Percentiles rank a stretch among this genome's conserved stretches.
Conservation (phyloP, 2,329 filamentous ascomycete species). For the Sphaerostilbella broomeana region DNA sequence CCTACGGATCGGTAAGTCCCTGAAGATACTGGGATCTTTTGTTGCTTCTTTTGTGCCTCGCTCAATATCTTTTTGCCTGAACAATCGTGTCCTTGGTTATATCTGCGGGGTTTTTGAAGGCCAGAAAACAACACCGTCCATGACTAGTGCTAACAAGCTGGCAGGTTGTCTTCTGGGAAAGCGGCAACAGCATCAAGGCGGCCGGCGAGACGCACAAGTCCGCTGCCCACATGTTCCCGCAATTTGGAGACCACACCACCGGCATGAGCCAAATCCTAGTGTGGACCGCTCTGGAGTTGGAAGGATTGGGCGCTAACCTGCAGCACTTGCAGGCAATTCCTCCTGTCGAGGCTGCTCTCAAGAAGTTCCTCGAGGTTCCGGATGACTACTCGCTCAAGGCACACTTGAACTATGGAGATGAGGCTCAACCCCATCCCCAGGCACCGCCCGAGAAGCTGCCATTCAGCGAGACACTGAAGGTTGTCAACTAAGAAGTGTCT, state of each 20-base stretch:
- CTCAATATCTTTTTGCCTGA: neutral
- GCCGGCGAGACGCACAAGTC: constrained; percentile 62
- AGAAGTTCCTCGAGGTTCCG: constrained; percentile 3
- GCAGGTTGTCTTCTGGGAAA: constrained; percentile 76
- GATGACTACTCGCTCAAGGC: constrained; percentile 5
- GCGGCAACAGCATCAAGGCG: constrained; percentile 57
- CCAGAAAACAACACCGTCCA: too few species aligned
- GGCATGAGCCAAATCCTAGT: constrained; percentile 73
- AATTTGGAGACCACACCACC: constrained; percentile 68
- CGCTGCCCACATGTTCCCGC: constrained; percentile 73
- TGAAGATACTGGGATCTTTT: neutral
- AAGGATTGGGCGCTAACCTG: constrained; percentile 80
- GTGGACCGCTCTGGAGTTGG: constrained; percentile 77
- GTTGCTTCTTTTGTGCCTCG: neutral
- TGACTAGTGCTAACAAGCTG: neutral
- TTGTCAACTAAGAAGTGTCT: neutral
- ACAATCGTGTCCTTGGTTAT: too few species aligned
- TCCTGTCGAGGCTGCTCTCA: constrained; percentile 57
- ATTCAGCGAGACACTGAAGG: constrained; percentile 2
- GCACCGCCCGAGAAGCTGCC: constrained; percentile 7
- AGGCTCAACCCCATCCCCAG: neutral
- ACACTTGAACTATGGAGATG: constrained; percentile 6
- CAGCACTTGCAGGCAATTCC: constrained; percentile 94
- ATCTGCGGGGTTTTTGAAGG: too few species aligned
- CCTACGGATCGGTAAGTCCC: constrained; percentile 78